Conservation (phyloP, 2,329 filamentous ascomycete genomes). For the Fusarium protoensiforme region DNA sequence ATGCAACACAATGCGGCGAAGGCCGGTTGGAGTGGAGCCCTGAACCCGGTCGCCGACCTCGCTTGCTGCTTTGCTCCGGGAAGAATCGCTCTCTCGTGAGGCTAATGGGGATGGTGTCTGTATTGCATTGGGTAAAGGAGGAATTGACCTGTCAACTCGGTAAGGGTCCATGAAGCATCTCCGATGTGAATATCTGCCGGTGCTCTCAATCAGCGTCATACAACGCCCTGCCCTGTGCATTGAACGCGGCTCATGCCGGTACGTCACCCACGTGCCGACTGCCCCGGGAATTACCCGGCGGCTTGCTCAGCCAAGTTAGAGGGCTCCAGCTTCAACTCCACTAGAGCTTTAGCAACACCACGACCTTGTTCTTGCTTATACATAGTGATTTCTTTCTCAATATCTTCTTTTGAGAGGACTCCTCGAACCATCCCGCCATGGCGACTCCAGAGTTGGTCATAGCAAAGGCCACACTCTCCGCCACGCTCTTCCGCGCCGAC, state of each 20-base stretch:
- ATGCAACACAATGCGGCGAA: constrained; percentile 29
- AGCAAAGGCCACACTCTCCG: constrained; percentile 81
- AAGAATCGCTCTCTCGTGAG: constrained; percentile 26
- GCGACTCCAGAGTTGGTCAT: constrained; percentile 78
- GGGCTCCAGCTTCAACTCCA: constrained; percentile 21
- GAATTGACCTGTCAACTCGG: not conserved
- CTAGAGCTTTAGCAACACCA: constrained; percentile 19
- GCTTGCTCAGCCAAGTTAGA: not conserved
- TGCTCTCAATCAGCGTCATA: not conserved
- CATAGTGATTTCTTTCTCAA: not conserved
- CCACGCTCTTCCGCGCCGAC: constrained; percentile 78
- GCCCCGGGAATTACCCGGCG: constrained; percentile 30
- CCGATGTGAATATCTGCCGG: constrained; percentile 1
- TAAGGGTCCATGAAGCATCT: not conserved
- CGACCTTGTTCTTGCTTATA: constrained; percentile 4
- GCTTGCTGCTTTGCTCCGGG: constrained; percentile 27
- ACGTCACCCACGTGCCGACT: constrained; percentile 14
- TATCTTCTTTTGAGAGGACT: not conserved
- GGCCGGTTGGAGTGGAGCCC: constrained; percentile 37
- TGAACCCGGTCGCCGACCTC: constrained; percentile 31
- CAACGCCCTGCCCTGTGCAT: not conserved
- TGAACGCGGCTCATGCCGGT: constrained; percentile 2
- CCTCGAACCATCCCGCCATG: constrained; percentile 56
- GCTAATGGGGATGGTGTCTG: not conserved
- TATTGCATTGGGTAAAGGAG: not conserved